These are phyloP conservation scores for Candida silvicultrix DNA, from an alignment of 805 yeast genomes.

Conservation along the genomic window DNA sequence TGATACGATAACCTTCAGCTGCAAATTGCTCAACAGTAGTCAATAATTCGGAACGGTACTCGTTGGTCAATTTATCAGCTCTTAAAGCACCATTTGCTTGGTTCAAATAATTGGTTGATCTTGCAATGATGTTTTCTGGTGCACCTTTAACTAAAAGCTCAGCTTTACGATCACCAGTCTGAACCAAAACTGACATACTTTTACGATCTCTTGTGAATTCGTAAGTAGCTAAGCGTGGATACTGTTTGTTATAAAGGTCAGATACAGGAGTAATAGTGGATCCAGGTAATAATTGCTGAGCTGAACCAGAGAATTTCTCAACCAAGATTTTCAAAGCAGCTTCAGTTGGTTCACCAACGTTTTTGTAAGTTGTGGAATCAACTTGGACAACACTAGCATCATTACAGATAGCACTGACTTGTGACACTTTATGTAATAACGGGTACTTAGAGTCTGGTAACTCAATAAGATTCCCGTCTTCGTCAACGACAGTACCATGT, in stretches of 20 bases:
- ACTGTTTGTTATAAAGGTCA: constrained; percentile 17
- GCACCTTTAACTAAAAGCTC: constrained; percentile 47
- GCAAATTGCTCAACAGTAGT: constrained; percentile 34
- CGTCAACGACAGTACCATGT: constrained; percentile 19
- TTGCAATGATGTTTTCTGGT: constrained; percentile 40
- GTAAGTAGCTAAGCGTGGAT: constrained; percentile 30
- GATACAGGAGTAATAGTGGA: constrained; percentile 27
- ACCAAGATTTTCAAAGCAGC: constrained; percentile 43
- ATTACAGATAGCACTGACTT: constrained; percentile 31
- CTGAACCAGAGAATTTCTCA: constrained; percentile 19
- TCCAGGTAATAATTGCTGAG: constrained; percentile 18
- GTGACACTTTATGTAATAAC: constrained; percentile 25
- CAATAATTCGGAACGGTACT: constrained; percentile 26
- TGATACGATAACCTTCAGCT: constrained; percentile 22
- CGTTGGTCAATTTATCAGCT: constrained; percentile 24
- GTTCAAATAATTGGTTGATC: constrained; percentile 34
- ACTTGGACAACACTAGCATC: constrained; percentile 25
- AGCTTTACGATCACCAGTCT: constrained; percentile 15
- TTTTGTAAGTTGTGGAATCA: constrained; percentile 26
- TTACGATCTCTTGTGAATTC: constrained; percentile 44
- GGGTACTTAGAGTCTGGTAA: constrained; percentile 26
- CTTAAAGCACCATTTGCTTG: constrained; percentile 17
- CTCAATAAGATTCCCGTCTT: constrained; percentile 22
- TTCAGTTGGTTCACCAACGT: constrained; percentile 52
- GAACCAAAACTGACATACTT: constrained; percentile 45